These are phyloP conservation scores for Clarireedia sp. DNA, from an alignment of 2,329 filamentous ascomycete species.

Conservation along the genomic window DNA sequence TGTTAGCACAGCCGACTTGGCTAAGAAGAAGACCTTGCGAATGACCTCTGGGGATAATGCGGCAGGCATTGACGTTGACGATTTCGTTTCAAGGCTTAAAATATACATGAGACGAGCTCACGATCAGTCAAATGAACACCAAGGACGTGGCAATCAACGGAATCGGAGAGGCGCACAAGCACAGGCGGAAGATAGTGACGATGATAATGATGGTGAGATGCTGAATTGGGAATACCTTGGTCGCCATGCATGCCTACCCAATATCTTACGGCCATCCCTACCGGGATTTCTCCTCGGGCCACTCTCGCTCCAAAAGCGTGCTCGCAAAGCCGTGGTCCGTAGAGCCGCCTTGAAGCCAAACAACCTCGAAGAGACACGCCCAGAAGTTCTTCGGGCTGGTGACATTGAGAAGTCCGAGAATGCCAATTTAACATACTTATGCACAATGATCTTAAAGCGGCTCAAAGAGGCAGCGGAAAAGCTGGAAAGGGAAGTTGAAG, in stretches of 20 bases:
- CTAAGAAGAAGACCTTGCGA: constrained; percentile 68
- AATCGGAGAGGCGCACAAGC: constrained; percentile 29
- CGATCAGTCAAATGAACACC: constrained; percentile 45
- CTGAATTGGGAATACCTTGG: constrained; percentile 85
- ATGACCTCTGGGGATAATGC: constrained; percentile 65
- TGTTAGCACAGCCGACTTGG: constrained; percentile 71
- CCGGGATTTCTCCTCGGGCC: constrained; percentile 83
- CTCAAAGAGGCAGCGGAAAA: constrained; percentile 44
- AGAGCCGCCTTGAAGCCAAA: constrained; percentile 59
- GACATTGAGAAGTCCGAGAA: constrained; percentile 70
- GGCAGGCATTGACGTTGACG: constrained; percentile 77
- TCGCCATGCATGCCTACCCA: constrained; percentile 64
- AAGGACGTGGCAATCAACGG: constrained; percentile 34
- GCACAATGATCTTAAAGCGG: constrained; percentile 61
- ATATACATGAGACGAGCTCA: constrained; percentile 69
- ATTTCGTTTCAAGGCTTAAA: constrained; percentile 86
- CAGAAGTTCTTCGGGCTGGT: constrained; percentile 66
- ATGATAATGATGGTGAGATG: constrained; percentile 63
- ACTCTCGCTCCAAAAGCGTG: constrained; percentile 79
- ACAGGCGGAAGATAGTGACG: constrained; percentile 50
- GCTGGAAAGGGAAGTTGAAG: constrained; percentile 29
- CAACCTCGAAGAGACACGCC: constrained; percentile 61
- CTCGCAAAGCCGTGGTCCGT: constrained; percentile 61
- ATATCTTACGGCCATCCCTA: constrained; percentile 65
- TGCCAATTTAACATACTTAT: constrained; percentile 71